These are phyloP conservation scores for Diaporthe vexans DNA, from an alignment of 2,329 filamentous ascomycete genomes.

Conservation along the genomic window DNA sequence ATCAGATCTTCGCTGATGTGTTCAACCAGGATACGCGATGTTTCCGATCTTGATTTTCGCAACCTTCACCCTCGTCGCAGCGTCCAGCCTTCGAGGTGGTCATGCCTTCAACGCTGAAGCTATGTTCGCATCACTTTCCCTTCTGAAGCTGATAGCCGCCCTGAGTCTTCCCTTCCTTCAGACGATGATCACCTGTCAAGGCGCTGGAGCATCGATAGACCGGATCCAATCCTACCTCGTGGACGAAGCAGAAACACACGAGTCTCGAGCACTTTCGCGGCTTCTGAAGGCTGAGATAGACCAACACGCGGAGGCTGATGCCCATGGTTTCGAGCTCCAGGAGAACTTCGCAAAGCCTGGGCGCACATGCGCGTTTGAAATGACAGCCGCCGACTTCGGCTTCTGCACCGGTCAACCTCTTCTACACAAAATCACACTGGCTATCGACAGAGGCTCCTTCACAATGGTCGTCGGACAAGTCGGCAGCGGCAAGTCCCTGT, in stretches of 20 bases:
- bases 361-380: neutral
- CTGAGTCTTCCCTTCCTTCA: neutral
- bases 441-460: neutral
- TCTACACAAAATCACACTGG: neutral
- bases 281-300: neutral
- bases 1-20: neutral
- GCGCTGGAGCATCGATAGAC: conserved; percentile 4
- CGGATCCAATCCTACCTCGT: conserved; percentile 2
- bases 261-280: neutral
- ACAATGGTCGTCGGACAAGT: neutral
- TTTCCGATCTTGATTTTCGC: conserved; percentile 5
- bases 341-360: neutral
- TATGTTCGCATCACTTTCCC: neutral
- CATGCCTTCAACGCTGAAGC: neutral
- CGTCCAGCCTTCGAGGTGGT: neutral
- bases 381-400: neutral
- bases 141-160: neutral
- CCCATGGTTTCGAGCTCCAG: neutral
- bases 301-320: neutral
- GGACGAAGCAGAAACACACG: neutral
- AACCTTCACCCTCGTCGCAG: neutral
- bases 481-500: conserved; percentile 13
- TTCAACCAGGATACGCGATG: neutral
- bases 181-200: conserved; percentile 2
- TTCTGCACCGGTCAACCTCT: neutral